Conservation (phyloP, 352 stramenopile species). For the Thraustotheca clavata region DNA sequence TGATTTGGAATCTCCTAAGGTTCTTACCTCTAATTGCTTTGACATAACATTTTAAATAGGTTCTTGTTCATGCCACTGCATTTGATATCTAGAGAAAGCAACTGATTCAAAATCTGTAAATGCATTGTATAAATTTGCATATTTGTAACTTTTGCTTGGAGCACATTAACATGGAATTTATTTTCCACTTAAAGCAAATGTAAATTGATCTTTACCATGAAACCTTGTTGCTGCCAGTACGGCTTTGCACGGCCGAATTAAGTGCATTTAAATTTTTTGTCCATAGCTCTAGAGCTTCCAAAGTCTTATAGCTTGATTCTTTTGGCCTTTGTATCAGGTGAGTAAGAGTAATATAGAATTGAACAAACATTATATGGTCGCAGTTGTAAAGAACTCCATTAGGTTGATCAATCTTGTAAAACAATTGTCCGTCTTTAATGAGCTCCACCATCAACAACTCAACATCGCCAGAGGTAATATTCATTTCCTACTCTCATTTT, state of each 20-base stretch:
- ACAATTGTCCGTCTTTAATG: slow-evolving; percentile 87
- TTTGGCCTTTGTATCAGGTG: slow-evolving; percentile 25
- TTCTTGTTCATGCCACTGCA: background rate
- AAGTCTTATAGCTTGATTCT: slow-evolving; percentile 46
- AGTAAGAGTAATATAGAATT: background rate
- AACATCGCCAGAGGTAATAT: slow-evolving; percentile 78
- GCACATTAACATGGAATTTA: background rate
- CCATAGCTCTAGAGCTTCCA: slow-evolving; percentile 61
- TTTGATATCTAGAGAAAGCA: background rate
- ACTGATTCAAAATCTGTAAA: background rate
- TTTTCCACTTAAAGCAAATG: too few species aligned
- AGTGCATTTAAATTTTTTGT: slow-evolving; percentile 39
- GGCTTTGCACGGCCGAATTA: slow-evolving; percentile 31
- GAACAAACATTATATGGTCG: slow-evolving; percentile 39
- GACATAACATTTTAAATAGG: background rate
- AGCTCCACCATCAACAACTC: slow-evolving; percentile 86
- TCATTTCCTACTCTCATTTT: slow-evolving; percentile 57
- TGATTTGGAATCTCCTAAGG: slow-evolving; percentile 35
- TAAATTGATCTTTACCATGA: too few species aligned
- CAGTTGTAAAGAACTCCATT: slow-evolving; percentile 45
- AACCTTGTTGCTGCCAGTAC: background rate
- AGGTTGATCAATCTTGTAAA: slow-evolving; percentile 87
- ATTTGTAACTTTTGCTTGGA: background rate
- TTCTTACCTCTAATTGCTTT: background rate
- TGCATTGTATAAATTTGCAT: background rate